phyloP scores from a whole-genome alignment of 75 land plant genomes.

The Pinus albicaulis region DNA sequence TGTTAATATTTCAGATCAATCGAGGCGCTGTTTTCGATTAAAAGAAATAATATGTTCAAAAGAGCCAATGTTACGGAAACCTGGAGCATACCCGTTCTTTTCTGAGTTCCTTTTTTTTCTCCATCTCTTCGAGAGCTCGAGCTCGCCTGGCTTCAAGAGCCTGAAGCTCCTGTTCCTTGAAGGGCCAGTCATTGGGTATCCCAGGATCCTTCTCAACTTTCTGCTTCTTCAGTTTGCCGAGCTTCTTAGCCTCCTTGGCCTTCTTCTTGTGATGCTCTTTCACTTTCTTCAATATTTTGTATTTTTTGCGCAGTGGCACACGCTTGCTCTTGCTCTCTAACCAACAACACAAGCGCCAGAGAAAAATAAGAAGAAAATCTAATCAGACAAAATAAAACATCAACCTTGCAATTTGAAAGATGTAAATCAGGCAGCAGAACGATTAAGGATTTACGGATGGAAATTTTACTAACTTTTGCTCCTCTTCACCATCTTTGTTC shows the following conservation, averaged over 20 bases:
- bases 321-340: conserved; percentile 95
- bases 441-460: background rate
- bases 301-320: conserved; percentile 71
- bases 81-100: conserved; percentile 70
- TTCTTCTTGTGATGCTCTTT: conserved; percentile 86
- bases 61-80: background rate
- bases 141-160: conserved; percentile 81
- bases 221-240: conserved; percentile 41
- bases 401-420: background rate
- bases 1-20: too few relatives aligned
- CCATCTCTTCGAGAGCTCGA: conserved; percentile 66
- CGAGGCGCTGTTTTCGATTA: too few relatives aligned
- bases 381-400: background rate
- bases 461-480: background rate
- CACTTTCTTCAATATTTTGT: conserved; percentile 75
- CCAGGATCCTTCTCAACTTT: conserved; percentile 94
- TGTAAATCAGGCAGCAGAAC: background rate
- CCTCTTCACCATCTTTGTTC: background rate
- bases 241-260: conserved; percentile 95
- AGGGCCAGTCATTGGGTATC: conserved; percentile 96
- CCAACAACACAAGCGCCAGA: background rate
- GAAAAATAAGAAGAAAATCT: background rate
- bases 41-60: background rate
- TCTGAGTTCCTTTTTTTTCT: conserved; percentile 73
- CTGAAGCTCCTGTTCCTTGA: conserved; percentile 92